phyloP scores from a whole-genome alignment of 1,139 yeast genomes.

The Hyphopichia pseudoburtonii region DNA sequence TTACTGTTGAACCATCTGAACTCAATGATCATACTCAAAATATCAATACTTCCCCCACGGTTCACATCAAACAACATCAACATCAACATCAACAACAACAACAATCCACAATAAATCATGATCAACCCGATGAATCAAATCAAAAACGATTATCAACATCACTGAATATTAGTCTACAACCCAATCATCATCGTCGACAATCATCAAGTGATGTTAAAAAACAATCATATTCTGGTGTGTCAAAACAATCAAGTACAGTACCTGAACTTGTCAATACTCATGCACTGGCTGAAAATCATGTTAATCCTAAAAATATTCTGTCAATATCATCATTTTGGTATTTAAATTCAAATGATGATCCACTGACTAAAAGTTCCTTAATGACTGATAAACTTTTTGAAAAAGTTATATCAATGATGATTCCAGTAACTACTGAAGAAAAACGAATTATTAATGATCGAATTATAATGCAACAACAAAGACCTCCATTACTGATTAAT shows the following conservation, averaged over 20 bases:
- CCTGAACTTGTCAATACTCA: conserved; percentile 1
- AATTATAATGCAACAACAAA: conserved; percentile 53
- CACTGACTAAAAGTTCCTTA: conserved; percentile 25
- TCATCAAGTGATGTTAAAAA: no score
- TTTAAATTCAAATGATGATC: conserved; percentile 6
- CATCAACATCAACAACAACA: no score
- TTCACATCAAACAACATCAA: no score
- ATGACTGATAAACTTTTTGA: conserved; percentile 72
- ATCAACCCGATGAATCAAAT: no score
- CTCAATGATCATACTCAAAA: not conserved
- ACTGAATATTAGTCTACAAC: no score
- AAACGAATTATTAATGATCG: conserved; percentile 44
- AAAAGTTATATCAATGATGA: conserved; percentile 63
- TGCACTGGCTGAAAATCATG: not conserved
- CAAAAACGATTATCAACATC: no score
- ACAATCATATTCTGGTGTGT: no score
- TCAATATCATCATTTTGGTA: conserved; percentile 18
- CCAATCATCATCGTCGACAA: no score
- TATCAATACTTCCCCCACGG: no score
- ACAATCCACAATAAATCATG: no score
- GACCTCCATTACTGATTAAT: conserved; percentile 72
- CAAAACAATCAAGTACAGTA: not conserved
- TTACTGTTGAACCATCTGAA: conserved; percentile 19
- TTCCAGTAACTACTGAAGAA: conserved; percentile 58
- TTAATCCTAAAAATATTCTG: not conserved